Base-by-base conservation (phyloP, 2,329 filamentous ascomycete genomes). In the Arthrinium phaeospermum region DNA sequence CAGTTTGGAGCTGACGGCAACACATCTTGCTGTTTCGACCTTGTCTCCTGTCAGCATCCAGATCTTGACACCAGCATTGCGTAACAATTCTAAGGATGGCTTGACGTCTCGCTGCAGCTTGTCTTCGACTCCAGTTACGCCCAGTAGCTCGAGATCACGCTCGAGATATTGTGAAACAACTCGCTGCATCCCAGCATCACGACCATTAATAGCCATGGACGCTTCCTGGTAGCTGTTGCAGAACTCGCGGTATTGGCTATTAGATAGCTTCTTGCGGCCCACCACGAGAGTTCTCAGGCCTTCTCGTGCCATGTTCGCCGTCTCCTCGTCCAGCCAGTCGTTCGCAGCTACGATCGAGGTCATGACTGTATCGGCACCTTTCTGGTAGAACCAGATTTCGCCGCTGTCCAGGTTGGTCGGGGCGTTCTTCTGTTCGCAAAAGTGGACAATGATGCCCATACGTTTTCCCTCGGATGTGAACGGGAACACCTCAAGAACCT, bases 21-120 rank as follows among this genome's bases (percentile, higher is more conserved):
- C 96, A 82, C 96, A 99, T 47, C 96, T 92, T 22, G 96, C 96
- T 19, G 96, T 99, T 83, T 99, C 96, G 3, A 99, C 94, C 83
- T 99, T 99, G 86, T 99, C 96, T 67, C 96, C 96, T 0, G 96
- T 99, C 80, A 99, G 87, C 96, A 99, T 99, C 96, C 96, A 99
- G 69, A 99, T 98, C 82, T 98, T 98, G 84, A 99, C 96, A 37
- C 96, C 96, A 0, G 96, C 96, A 78, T 99, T 99, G 76, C 96
- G 94, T 70, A 99, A 89, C 6, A 99, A 90, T 82, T 99, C 97
- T 7, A 99, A 87, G 0, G 95, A 98, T 1, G 96, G 93, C 81
- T 98, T 99, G 79, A 99, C 96, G 79, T 98, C 95, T 75, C 92
- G 92, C 81, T 99, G 96, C 16, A 99, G 89, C 80, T 97, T 98